Conservation (phyloP, 768 basidiomycete genomes). For the Bullera alba region DNA sequence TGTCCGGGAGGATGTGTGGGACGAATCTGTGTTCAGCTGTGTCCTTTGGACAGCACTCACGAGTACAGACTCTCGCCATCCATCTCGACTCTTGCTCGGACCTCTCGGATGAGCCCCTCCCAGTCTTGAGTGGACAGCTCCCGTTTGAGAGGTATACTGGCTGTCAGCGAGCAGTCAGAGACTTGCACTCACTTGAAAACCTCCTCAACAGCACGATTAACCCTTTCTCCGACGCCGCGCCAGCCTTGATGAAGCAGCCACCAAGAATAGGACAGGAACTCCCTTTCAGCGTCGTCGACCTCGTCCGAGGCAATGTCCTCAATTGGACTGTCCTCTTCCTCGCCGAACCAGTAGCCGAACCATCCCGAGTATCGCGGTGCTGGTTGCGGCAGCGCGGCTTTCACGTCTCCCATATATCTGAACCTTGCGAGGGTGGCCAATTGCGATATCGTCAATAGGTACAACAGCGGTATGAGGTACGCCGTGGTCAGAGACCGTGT, state of each 20-base stretch:
- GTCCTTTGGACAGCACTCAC: conserved; percentile 14
- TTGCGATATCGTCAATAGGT: conserved; percentile 79
- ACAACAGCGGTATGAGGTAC: conserved; percentile 77
- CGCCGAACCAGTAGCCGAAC: too few species aligned
- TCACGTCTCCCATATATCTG: conserved; percentile 59
- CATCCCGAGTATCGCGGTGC: not conserved
- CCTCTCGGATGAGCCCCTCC: conserved; percentile 61
- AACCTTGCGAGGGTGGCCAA: conserved; percentile 72
- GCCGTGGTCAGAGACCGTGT: conserved; percentile 79
- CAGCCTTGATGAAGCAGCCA: conserved; percentile 89
- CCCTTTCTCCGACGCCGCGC: conserved; percentile 71
- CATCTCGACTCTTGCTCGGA: conserved; percentile 70
- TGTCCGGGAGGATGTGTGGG: conserved; percentile 52
- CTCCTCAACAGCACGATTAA: conserved; percentile 66
- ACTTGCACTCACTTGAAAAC: conserved; percentile 53
- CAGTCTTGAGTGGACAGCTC: conserved; percentile 66
- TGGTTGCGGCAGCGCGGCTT: conserved; percentile 37
- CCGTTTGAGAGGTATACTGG: conserved; percentile 74
- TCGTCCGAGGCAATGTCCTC: conserved; percentile 22
- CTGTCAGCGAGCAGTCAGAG: not conserved
- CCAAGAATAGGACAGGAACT: conserved; percentile 82
- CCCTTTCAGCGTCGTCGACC: conserved; percentile 64
- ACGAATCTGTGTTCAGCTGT: conserved; percentile 26
- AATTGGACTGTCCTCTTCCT: too few species aligned
- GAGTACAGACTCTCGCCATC: conserved; percentile 53